Base-by-base conservation (phyloP, 257 asterid genomes). In the Gentiana dahurica region DNA sequence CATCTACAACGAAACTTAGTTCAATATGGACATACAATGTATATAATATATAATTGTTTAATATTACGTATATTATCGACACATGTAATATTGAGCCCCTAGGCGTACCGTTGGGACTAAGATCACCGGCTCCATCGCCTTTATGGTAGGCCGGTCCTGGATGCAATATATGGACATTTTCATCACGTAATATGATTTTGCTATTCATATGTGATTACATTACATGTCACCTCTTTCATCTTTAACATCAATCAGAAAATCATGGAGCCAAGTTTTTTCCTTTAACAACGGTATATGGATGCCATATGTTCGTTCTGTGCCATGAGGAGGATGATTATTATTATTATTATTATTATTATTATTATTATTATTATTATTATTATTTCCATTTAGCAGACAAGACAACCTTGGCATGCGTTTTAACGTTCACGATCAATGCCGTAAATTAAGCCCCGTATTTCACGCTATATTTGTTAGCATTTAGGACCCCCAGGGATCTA, bases 331-430 rank as follows among this genome's bases (percentile, higher is more conserved):
- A 24, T 0, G 0, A 24, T 24, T 24, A 24, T 24, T 24, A 24
- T 24, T 24, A 24, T 24, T 24, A 24, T 24, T 24, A 24, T 0
- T 0, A 24, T 24, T 24, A 24, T 24, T 24, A 24, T 24, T 24
- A 24, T 24, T 24, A 24, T 24, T 24, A 24, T 24, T 24, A 24
- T 24, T 24, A 24, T 24, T 24, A 24, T 24, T 24, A 24, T 24
- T 24, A 24, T 24, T 73, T 79, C 95, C 97, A 85, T 37, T n/a
- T 13, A 3, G 91, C 90, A 7, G 95, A 88, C 24, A 73, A 62
- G 95, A 88, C 13, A 73, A 62, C 61, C 82, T 77, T 1, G 91
- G 95, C n/a, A 68, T 55, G 54, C 95, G 69, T 58, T 73, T 51
- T 61, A 88, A 45, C 0, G 89, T 81, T 2, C 32, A 35, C 45